These are phyloP conservation scores for Crassisporium funariophilum DNA, from an alignment of 768 basidiomycete species.

Conservation along the genomic window DNA sequence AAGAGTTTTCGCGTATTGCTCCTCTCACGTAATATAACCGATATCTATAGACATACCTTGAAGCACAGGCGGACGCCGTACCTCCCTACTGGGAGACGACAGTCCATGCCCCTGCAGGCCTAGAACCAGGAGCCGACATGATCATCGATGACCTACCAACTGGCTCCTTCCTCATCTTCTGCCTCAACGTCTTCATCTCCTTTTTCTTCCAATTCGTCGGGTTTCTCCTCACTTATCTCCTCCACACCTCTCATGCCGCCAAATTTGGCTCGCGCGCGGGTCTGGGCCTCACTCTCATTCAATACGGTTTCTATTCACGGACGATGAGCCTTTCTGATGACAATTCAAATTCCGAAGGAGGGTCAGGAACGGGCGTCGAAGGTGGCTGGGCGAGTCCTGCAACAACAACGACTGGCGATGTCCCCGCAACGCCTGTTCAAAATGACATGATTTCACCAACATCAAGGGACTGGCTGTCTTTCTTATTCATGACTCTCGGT, in stretches of 20 bases:
- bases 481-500: slow-evolving; percentile 91
- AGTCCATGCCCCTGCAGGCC: slow-evolving; percentile 71
- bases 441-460: slow-evolving; percentile 35
- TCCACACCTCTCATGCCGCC: slow-evolving; percentile 89
- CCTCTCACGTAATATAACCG: not conserved
- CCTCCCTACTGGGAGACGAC: slow-evolving; percentile 98
- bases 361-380: slow-evolving; percentile 8
- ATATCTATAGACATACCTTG: slow-evolving; percentile 69
- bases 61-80: slow-evolving; percentile 86
- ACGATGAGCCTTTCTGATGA: slow-evolving; percentile 32
- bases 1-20: slow-evolving; percentile 29
- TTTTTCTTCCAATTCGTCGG: slow-evolving; percentile 98
- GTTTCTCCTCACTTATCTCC: slow-evolving; percentile 89
- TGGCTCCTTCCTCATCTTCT: slow-evolving; percentile 73
- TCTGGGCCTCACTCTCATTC: slow-evolving; percentile 93
- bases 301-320: slow-evolving; percentile 82
- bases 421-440: slow-evolving; percentile 27
- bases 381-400: slow-evolving; percentile 6
- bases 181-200: slow-evolving; percentile 80
- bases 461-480: slow-evolving; percentile 87
- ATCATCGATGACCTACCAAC: slow-evolving; percentile 92
- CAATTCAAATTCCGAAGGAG: slow-evolving; percentile 13
- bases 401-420: too few species aligned
- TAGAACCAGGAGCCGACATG: slow-evolving; percentile 55
- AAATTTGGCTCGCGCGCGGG: slow-evolving; percentile 94